Conservation (phyloP, 2,329 filamentous ascomycete species). For the Nothopassalora personata region DNA sequence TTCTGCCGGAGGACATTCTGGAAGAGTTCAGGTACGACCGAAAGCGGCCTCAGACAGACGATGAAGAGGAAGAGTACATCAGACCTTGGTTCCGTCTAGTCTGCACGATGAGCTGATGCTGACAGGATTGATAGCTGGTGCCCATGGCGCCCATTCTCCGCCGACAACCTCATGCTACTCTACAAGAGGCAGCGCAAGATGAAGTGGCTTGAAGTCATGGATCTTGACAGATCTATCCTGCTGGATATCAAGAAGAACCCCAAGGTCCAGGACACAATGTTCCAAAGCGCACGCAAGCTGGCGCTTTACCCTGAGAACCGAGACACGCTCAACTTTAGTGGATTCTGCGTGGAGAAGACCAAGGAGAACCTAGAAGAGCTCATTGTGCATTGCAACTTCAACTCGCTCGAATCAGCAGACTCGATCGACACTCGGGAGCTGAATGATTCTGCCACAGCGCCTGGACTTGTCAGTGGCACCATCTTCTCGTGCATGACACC, state of each 20-base stretch:
- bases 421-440: slow-evolving; percentile 35
- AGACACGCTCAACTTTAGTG: slow-evolving; percentile 41
- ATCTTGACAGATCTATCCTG: slow-evolving; percentile 40
- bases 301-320: slow-evolving; percentile 45
- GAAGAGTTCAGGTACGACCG: slow-evolving; percentile 41
- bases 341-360: slow-evolving; percentile 40
- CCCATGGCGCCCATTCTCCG: slow-evolving; percentile 45
- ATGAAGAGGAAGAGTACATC: slow-evolving; percentile 6
- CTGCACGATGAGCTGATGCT: slow-evolving; percentile 14
- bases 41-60: slow-evolving; percentile 1
- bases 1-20: slow-evolving; percentile 45
- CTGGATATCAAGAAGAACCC: slow-evolving; percentile 40
- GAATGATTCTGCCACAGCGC: slow-evolving; percentile 44
- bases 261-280: slow-evolving; percentile 36
- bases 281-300: slow-evolving; percentile 40
- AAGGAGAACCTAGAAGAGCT: slow-evolving; percentile 41
- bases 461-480: slow-evolving; percentile 42
- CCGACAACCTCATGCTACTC: slow-evolving; percentile 44
- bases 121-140: slow-evolving; percentile 38
- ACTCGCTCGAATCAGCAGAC: slow-evolving; percentile 29
- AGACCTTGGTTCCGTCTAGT: neutral
- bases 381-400: slow-evolving; percentile 45
- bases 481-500: slow-evolving; percentile 46
- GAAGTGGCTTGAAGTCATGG: slow-evolving; percentile 46
- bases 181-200: slow-evolving; percentile 46